Conservation (phyloP, 176 grass and related monocot genomes). For the Zoysia pacifica region DNA sequence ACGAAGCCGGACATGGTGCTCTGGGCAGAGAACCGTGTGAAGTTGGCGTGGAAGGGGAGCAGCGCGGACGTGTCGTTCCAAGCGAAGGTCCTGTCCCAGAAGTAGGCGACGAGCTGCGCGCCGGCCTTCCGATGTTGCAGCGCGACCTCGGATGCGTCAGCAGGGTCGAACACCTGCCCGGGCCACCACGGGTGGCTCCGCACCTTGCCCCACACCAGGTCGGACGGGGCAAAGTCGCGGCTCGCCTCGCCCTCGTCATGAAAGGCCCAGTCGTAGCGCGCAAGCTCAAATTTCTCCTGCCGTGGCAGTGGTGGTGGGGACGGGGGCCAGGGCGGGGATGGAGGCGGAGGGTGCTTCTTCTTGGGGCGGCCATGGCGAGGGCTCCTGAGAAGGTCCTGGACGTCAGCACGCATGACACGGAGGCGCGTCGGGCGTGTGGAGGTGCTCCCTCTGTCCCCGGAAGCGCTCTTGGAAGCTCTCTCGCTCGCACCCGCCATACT, state of each 20-base stretch:
- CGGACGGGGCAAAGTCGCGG: slow-evolving; percentile 38
- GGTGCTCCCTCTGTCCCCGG: background rate
- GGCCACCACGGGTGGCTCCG: slow-evolving; percentile 94
- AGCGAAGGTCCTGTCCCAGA: slow-evolving; percentile 80
- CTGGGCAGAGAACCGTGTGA: slow-evolving; percentile 48
- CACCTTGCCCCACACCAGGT: slow-evolving; percentile 84
- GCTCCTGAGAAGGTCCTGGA: slow-evolving; percentile 44
- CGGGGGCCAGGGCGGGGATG: background rate
- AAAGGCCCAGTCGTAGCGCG: slow-evolving; percentile 51
- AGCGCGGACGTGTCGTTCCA: slow-evolving; percentile 66
- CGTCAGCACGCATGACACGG: slow-evolving; percentile 42
- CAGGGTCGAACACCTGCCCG: slow-evolving; percentile 68
- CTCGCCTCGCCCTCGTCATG: slow-evolving; percentile 43
- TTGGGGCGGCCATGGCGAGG: slow-evolving; percentile 43
- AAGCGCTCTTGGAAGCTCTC: slow-evolving; percentile 20
- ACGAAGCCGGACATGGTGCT: slow-evolving; percentile 47
- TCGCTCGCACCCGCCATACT: slow-evolving; percentile 27
- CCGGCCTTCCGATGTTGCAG: slow-evolving; percentile 46
- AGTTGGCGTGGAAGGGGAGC: slow-evolving; percentile 64
- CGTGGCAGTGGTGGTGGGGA: background rate
- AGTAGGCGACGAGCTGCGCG: slow-evolving; percentile 66
- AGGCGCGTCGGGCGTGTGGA: slow-evolving; percentile 40
- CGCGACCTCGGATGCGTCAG: slow-evolving; percentile 68
- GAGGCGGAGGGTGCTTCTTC: slow-evolving; percentile 9
- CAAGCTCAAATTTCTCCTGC: background rate